Percentiles rank a stretch among this genome's conserved stretches.
These are phyloP conservation scores for Coemansia sp. DNA, from an alignment of 192 early-diverging fungal genomes.

Conservation along the genomic window DNA sequence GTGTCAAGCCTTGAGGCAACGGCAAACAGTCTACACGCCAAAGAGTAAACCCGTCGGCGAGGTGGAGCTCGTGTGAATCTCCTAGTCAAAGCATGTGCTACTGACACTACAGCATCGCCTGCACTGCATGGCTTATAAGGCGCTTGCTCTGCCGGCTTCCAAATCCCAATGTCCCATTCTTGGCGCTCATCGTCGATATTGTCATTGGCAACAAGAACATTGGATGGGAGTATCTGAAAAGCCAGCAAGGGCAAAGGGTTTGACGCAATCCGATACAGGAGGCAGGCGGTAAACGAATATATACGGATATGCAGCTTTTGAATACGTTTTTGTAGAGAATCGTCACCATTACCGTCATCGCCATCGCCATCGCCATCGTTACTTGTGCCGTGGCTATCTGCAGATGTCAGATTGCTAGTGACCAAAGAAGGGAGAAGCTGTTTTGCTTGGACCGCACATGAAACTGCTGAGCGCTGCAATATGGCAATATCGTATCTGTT, in stretches of 20 bases:
- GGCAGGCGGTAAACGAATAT: constrained; percentile 22
- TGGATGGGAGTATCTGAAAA: constrained; percentile 34
- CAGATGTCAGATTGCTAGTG: background rate
- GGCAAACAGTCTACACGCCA: constrained; percentile 31
- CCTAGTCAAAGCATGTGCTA: constrained; percentile 21
- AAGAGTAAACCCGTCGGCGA: constrained; percentile 8
- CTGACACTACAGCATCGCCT: constrained; percentile 5
- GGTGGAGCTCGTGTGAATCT: constrained; percentile 26
- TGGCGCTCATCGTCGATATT: constrained; percentile 10
- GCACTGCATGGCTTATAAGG: background rate
- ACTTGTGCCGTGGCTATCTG: too few species aligned
- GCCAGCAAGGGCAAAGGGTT: constrained; percentile 36
- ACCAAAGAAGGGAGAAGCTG: constrained; percentile 20
- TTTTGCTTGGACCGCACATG: constrained; percentile 32
- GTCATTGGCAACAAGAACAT: constrained; percentile 27
- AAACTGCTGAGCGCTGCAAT: constrained; percentile 38
- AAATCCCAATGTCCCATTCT: constrained; percentile 40
- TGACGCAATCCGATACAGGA: constrained; percentile 38
- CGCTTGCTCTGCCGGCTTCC: constrained; percentile 6
- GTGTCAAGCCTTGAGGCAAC: constrained; percentile 25
- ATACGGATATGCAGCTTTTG: constrained; percentile 19
- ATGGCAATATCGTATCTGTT: constrained; percentile 30
- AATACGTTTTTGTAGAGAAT: background rate
- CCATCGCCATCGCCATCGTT: background rate
- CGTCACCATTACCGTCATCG: background rate